Evolutionary conservation across 768 basidiomycete species (phyloP), one percentile per base, ranked within the genome.

Genomic region (Sarcomyxa edulis): DNA sequence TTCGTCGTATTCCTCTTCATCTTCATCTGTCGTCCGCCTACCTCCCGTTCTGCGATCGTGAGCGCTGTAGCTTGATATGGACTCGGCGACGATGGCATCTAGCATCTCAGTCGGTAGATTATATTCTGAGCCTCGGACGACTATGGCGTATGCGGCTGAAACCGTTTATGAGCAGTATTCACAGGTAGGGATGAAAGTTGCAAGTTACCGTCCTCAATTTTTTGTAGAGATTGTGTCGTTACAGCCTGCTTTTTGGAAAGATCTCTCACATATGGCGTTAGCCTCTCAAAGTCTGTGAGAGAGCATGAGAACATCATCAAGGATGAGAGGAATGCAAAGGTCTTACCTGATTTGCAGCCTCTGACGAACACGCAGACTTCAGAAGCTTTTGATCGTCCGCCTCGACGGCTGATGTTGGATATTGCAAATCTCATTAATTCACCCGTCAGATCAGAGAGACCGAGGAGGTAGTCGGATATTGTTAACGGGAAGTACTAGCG

Each of bases 341-440:
- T 49, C 70, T 52, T 48, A 69, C 84, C 84, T 53, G 84, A 72
- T 63, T 80, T 84, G 59, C 85, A 89, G 24, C 66, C 65, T 42
- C 86, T 65, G 12, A 92, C 85, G 52, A 90, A 86, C 11, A 62
- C 61, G 50, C 84, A 83, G 5, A 87, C 72, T 44, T 79, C 65
- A 14, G 60, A 64, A 1, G 85, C 84, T 50, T 72, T 77, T 41
- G 65, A 59, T 8, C 77, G 74, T 3, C 83, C 84, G 3, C 83
- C 83, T 32, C 73, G 74, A 11, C 71, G 74, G 3, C 78, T 65
- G 28, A 92, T 77, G 32, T 85, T 77, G 32, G 90, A 87, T 43
- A 97, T 95, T 8, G 91, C 92, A 46, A 84, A 85, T 23, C 95
- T 76, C 96, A 98, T 97, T 18, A 98, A 76, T 61, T 99, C 96